Evolutionary conservation across 2,329 filamentous ascomycete species (phyloP).

Genomic region (Diplodia sapinea): DNA sequence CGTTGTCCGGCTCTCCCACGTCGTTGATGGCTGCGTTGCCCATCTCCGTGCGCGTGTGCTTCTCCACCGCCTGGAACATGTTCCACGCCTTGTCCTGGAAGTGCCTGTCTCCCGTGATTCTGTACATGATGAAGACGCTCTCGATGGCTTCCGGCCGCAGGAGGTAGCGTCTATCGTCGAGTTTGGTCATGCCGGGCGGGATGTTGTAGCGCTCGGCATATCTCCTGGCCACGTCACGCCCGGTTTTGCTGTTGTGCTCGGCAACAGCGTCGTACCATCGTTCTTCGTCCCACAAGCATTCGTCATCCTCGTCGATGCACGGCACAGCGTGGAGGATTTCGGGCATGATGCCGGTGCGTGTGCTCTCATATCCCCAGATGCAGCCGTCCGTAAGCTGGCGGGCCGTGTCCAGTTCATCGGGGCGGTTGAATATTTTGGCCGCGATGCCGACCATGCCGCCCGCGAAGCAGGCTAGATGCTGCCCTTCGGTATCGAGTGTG

Average conservation of each 20-base stretch:
- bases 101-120: conserved; percentile 74
- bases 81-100: conserved; percentile 82
- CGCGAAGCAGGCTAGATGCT: conserved; percentile 61
- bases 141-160: conserved; percentile 64
- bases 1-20: conserved; percentile 53
- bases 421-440: conserved; percentile 58
- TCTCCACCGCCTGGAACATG: conserved; percentile 77
- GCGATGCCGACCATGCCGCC: conserved; percentile 63
- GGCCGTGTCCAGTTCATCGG: conserved; percentile 57
- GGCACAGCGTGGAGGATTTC: conserved; percentile 53
- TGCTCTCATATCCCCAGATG: conserved; percentile 60
- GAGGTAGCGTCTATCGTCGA: conserved; percentile 44
- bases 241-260: conserved; percentile 29
- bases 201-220: conserved; percentile 45
- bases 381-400: conserved; percentile 61
- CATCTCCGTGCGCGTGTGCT: conserved; percentile 65
- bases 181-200: conserved; percentile 42
- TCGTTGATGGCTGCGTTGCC: conserved; percentile 70
- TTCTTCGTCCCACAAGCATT: conserved; percentile 53
- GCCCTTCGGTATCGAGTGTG: conserved; percentile 51
- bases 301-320: conserved; percentile 49
- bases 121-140: conserved; percentile 84
- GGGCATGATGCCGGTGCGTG: conserved; percentile 60
- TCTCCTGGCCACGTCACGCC: conserved; percentile 41
- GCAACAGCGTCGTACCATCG: conserved; percentile 51